Percentiles rank a stretch among this genome's conserved stretches.
Evolutionary conservation across 1,139 yeast genomes (phyloP).

Genomic region (Scheffersomyces quercinus): DNA sequence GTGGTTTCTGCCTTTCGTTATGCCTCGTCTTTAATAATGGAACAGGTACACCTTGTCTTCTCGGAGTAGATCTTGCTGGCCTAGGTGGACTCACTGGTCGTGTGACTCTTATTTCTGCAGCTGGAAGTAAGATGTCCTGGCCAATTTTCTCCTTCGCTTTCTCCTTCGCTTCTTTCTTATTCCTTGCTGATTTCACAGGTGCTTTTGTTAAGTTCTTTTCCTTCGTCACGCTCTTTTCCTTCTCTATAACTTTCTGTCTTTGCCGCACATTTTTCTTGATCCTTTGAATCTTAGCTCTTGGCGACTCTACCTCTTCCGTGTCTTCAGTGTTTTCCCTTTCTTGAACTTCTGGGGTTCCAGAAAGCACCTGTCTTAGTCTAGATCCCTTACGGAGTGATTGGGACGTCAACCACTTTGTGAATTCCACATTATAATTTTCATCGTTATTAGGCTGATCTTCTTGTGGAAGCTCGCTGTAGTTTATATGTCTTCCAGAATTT

Average conservation of each 20-base stretch:
- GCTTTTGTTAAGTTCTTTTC: constrained; percentile 5
- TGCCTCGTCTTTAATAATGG: constrained; percentile 22
- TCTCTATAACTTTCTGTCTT: constrained; percentile 6
- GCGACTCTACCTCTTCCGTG: constrained; percentile 3
- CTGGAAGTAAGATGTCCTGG: constrained; percentile 1
- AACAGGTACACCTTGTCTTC: constrained; percentile 5
- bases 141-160: constrained; percentile 1
- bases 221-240: constrained; percentile 12
- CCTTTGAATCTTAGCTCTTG: constrained; percentile 6
- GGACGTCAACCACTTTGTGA: constrained; percentile 12
- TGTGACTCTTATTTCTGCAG: neutral
- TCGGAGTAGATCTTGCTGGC: neutral
- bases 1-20: constrained; percentile 27
- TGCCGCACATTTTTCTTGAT: constrained; percentile 6
- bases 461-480: constrained; percentile 1
- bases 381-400: constrained; percentile 1
- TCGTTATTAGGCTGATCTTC: neutral
- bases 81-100: neutral
- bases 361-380: neutral
- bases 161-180: neutral
- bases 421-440: constrained; percentile 11
- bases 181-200: neutral
- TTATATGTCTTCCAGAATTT: constrained; percentile 4
- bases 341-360: neutral
- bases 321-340: neutral